Base-by-base conservation (phyloP, 768 basidiomycete genomes). In the Podaxis sp. region DNA sequence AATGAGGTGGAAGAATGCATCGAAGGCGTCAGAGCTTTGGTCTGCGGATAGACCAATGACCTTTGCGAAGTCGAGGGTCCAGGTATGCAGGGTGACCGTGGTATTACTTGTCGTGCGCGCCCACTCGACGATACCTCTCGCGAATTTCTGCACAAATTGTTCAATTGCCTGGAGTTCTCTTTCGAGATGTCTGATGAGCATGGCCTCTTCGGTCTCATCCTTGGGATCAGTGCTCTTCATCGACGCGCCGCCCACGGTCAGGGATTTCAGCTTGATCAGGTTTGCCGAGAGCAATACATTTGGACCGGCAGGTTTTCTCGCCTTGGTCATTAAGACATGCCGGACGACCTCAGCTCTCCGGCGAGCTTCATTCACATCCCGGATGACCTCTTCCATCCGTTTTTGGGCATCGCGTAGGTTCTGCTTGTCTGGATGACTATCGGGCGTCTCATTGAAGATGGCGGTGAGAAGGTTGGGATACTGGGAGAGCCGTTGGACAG, bases 401-500 rank as follows among this genome's bases (percentile, higher is more conserved):
- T 72, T 72, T 41, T 82, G 81, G 3, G 90, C 89, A 0, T 73
- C 65, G 38, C 76, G 74, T 15, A 91, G 77, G 55, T 81, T 81
- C 33, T 77, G 77, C 68, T 87, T 88, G 75, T 93, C 92, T 0
- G 79, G 76, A 69, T 93, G 90, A 22, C 74, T 72, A 56, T 87
- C 84, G 6, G 87, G 85, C 0, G 93, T 94, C 69, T 87, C 88
- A 54, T 88, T 85, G 58, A 89, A 83, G 66, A 94, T 88, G 26
- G 91, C 85, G 24, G 77, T 76, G 37, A 99, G 85, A 30, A 99
- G 83, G 8, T 98, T 84, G 0, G 93, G 87, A 71, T 99, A 99
- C 73, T 98, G 99, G 66, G 98, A 87, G 60, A 98, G 83, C 15
- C 96, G 87, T 71, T 99, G 97, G 3, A 99, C 94, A 36, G 97